These are phyloP conservation scores for Quercus mongolica DNA, from an alignment of 306 rosid species.

Conservation along the genomic window DNA sequence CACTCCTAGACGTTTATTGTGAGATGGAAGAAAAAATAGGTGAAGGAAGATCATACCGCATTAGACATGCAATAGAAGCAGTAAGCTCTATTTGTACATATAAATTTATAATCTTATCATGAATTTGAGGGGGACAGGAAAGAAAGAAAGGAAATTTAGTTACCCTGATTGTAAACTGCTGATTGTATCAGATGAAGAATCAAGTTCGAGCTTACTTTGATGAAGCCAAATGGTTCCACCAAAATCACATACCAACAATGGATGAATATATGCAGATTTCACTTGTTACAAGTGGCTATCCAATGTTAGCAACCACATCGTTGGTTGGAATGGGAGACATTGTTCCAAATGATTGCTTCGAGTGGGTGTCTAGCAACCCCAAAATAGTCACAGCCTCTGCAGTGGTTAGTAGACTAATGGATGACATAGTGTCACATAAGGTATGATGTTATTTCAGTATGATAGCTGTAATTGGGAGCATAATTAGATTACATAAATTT, in stretches of 20 bases:
- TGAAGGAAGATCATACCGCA: constrained; percentile 13
- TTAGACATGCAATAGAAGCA: constrained; percentile 17
- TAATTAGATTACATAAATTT: not conserved
- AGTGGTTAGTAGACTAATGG: constrained; percentile 32
- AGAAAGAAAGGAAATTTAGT: too few species aligned
- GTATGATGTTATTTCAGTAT: not conserved
- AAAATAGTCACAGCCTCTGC: constrained; percentile 20
- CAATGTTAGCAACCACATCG: constrained; percentile 12
- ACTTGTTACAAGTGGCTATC: not conserved
- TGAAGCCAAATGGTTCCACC: constrained; percentile 46
- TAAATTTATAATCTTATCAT: not conserved
- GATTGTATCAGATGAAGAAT: constrained; percentile 5
- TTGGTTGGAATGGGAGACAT: constrained; percentile 27
- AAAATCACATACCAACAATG: constrained; percentile 20
- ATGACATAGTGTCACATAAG: constrained; percentile 38
- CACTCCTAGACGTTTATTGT: constrained; percentile 1
- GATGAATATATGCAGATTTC: constrained; percentile 29
- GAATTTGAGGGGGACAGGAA: too few species aligned
- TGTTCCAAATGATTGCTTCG: constrained; percentile 23
- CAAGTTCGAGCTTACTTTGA: constrained; percentile 19
- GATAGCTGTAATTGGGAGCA: not conserved
- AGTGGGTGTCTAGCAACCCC: constrained; percentile 30
- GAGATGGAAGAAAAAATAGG: constrained; percentile 20
- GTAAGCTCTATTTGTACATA: not conserved
- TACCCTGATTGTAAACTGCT: not conserved